A percentile compares a stretch with the other conserved stretches of the same genome.
These are phyloP conservation scores for Mycosarcoma maydis DNA, from an alignment of 1,284 basidiomycete species.

Conservation along the genomic window DNA sequence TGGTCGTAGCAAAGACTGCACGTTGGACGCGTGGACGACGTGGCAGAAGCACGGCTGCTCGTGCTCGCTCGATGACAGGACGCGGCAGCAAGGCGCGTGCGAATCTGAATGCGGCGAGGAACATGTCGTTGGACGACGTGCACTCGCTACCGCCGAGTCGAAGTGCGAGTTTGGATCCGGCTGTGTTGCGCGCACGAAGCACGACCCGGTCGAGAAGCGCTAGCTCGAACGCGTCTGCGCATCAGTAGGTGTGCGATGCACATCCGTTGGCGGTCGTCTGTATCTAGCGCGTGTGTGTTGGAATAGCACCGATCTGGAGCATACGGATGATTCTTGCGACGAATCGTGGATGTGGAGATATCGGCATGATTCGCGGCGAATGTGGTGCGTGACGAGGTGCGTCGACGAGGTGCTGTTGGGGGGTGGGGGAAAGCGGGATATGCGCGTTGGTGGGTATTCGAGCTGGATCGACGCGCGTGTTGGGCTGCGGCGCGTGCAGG, in stretches of 20 bases:
- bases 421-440: too few relatives aligned
- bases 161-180: constrained; percentile 35
- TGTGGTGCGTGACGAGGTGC: not conserved
- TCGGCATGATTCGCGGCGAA: constrained; percentile 11
- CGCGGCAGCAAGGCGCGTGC: constrained; percentile 8
- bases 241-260: too few relatives aligned
- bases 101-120: constrained; percentile 34
- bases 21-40: constrained; percentile 10
- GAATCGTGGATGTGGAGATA: constrained; percentile 15
- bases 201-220: constrained; percentile 12
- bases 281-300: too few relatives aligned
- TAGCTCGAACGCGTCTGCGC: too few relatives aligned
- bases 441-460: too few relatives aligned
- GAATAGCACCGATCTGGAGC: too few relatives aligned
- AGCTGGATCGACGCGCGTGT: too few relatives aligned
- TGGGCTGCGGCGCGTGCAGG: too few relatives aligned
- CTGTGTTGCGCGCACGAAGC: constrained; percentile 12
- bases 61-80: not conserved
- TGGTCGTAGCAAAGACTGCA: not conserved
- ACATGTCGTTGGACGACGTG: constrained; percentile 46
- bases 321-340: too few relatives aligned
- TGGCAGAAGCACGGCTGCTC: constrained; percentile 1
- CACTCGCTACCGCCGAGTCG: constrained; percentile 19
- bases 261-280: too few relatives aligned
- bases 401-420: constrained; percentile 23